Evolutionary conservation across 2,329 filamentous ascomycete genomes (phyloP).

Genomic region (Graphilbum fragrans): DNA sequence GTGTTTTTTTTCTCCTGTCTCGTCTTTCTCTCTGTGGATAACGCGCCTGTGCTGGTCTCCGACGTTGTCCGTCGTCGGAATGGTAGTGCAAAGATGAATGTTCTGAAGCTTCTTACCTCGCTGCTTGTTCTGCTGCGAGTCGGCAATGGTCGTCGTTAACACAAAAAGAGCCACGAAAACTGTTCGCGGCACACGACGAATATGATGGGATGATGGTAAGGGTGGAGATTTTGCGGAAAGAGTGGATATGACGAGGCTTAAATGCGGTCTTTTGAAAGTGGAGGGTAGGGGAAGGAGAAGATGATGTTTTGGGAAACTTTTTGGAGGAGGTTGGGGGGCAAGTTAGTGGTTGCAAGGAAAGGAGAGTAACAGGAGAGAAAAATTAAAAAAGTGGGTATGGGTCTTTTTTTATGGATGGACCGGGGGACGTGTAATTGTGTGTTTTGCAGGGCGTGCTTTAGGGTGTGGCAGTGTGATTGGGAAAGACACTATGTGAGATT

Average conservation of each 20-base stretch:
- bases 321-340: slow-evolving; percentile 4
- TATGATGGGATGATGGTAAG: slow-evolving; percentile 1
- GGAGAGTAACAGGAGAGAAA: slow-evolving; percentile 4
- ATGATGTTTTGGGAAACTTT: slow-evolving; percentile 7
- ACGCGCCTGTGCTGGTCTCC: too few species aligned
- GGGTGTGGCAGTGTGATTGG: not conserved
- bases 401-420: not conserved
- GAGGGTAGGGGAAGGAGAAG: slow-evolving; percentile 10
- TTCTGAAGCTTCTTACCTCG: slow-evolving; percentile 1
- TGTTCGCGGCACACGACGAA: not conserved
- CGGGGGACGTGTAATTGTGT: not conserved
- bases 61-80: not conserved
- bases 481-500: not conserved
- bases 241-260: slow-evolving; percentile 13
- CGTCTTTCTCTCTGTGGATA: too few species aligned
- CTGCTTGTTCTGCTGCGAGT: slow-evolving; percentile 2
- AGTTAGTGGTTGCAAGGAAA: slow-evolving; percentile 11
- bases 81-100: too few species aligned
- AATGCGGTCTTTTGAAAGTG: slow-evolving; percentile 12
- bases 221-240: slow-evolving; percentile 11
- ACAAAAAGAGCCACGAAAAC: not conserved
- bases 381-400: slow-evolving; percentile 16
- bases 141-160: slow-evolving; percentile 2
- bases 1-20: too few species aligned
- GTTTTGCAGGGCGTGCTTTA: not conserved